Percentiles rank a stretch among this genome's conserved stretches.
Conservation (phyloP, 164 flowering plant species). For the Warburgia ugandensis region DNA sequence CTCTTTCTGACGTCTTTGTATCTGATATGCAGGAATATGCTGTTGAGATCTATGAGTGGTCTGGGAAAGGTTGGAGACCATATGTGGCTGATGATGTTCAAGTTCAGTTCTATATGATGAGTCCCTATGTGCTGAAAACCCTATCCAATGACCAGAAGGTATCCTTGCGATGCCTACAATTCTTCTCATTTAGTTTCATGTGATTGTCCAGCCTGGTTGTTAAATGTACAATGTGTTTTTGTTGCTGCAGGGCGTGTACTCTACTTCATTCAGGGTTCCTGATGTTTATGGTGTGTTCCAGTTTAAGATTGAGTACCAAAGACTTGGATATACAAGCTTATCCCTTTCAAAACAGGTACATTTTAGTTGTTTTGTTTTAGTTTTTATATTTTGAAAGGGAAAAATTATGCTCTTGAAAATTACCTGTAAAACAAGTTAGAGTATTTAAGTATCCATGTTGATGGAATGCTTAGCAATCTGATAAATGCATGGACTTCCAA, state of each 20-base stretch:
- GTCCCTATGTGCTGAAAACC: slow-evolving; percentile 90
- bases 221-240: background rate
- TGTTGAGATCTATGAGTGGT: slow-evolving; percentile 93
- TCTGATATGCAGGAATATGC: slow-evolving; percentile 82
- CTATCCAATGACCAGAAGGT: slow-evolving; percentile 80
- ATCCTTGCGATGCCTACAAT: too few species aligned
- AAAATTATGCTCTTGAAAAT: too few species aligned
- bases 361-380: too few species aligned
- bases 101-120: slow-evolving; percentile 99
- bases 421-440: too few species aligned
- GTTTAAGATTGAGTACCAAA: slow-evolving; percentile 93
- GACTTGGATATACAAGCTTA: slow-evolving; percentile 79
- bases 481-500: too few species aligned
- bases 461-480: too few species aligned
- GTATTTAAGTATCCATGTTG: too few species aligned
- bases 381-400: too few species aligned
- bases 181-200: background rate
- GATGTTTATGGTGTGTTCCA: slow-evolving; percentile 99
- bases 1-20: too few species aligned
- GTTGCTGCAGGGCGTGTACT: slow-evolving; percentile 64
- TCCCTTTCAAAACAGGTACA: slow-evolving; percentile 95
- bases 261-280: slow-evolving; percentile 82
- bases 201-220: background rate
- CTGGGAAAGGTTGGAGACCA: slow-evolving; percentile 89
- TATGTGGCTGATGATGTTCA: slow-evolving; percentile 89